Evolutionary conservation across 2,329 filamentous ascomycete genomes (phyloP).

Genomic region (Malbranchea zuffiana): DNA sequence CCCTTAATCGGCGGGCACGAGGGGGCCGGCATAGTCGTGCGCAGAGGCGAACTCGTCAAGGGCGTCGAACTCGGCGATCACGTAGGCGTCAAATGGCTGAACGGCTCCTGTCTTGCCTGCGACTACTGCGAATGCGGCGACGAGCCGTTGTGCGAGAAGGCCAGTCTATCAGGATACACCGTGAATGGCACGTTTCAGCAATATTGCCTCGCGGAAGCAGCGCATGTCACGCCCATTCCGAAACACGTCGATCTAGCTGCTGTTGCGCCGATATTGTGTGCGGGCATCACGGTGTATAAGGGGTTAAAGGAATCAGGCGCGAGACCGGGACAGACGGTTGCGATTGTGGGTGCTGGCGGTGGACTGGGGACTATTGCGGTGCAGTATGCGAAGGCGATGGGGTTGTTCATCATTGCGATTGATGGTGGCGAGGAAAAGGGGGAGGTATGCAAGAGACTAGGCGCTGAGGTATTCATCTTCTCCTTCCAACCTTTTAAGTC

Average conservation of each 20-base stretch:
- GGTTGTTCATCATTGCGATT: conserved; percentile 66
- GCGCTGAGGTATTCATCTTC: conserved; percentile 42
- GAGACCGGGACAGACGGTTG: conserved; percentile 63
- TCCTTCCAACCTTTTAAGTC: background rate
- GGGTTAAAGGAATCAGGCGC: conserved; percentile 75
- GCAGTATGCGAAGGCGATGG: conserved; percentile 89
- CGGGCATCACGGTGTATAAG: conserved; percentile 82
- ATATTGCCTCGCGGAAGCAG: conserved; percentile 78
- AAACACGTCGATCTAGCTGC: conserved; percentile 65
- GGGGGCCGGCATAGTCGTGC: conserved; percentile 73
- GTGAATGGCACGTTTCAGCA: conserved; percentile 91
- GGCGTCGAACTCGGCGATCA: conserved; percentile 74
- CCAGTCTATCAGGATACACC: conserved; percentile 75
- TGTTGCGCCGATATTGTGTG: conserved; percentile 70
- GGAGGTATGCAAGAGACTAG: conserved; percentile 54
- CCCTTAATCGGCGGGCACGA: conserved; percentile 74
- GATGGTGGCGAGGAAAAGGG: conserved; percentile 75
- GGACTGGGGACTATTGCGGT: conserved; percentile 68
- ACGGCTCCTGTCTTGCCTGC: conserved; percentile 74
- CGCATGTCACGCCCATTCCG: conserved; percentile 71
- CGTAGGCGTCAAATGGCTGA: conserved; percentile 86
- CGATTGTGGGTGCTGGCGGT: conserved; percentile 77
- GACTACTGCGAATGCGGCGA: conserved; percentile 70
- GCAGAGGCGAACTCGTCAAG: conserved; percentile 62
- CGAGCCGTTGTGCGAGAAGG: conserved; percentile 69